Evolutionary conservation across 768 basidiomycete genomes (phyloP).

Genomic region (Neoboletus magnificus): DNA sequence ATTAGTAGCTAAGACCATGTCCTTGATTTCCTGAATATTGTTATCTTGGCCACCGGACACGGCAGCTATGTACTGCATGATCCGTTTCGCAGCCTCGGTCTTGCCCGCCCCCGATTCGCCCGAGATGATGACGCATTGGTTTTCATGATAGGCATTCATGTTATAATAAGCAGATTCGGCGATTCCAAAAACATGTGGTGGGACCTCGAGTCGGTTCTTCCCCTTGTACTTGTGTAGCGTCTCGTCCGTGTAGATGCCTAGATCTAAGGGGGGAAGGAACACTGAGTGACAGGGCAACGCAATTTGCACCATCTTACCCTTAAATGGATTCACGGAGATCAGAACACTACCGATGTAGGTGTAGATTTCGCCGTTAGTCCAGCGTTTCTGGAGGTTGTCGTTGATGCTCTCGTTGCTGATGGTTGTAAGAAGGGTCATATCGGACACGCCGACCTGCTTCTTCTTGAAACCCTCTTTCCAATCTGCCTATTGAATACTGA

Average conservation of each 20-base stretch:
- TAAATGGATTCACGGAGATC: conserved; percentile 99
- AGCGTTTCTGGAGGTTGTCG: conserved; percentile 95
- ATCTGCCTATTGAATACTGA: conserved; percentile 64
- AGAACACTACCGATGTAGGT: conserved; percentile 98
- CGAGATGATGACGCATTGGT: conserved; percentile 99
- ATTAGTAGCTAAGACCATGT: conserved; percentile 99
- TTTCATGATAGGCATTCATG: conserved; percentile 99
- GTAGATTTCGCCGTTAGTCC: conserved; percentile 94
- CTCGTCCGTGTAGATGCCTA: conserved; percentile 96
- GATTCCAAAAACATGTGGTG: conserved; percentile 96
- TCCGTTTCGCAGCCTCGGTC: conserved; percentile 97
- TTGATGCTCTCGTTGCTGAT: conserved; percentile 98
- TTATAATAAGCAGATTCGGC: conserved; percentile 98
- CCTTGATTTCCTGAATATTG: conserved; percentile 96
- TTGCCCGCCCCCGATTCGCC: conserved; percentile 99
- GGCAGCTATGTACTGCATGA: conserved; percentile 99
- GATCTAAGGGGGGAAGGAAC: conserved; percentile 50
- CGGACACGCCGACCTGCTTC: conserved; percentile 95
- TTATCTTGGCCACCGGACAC: conserved; percentile 86
- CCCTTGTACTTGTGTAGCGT: conserved; percentile 82
- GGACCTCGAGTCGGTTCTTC: conserved; percentile 97
- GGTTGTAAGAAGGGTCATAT: conserved; percentile 96
- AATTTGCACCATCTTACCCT: conserved; percentile 49
- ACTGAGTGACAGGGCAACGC: conserved; percentile 2
- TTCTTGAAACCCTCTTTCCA: conserved; percentile 99